Conservation (phyloP, 495 filamentous ascomycete genomes). For the Hypoxylon fragiforme region DNA sequence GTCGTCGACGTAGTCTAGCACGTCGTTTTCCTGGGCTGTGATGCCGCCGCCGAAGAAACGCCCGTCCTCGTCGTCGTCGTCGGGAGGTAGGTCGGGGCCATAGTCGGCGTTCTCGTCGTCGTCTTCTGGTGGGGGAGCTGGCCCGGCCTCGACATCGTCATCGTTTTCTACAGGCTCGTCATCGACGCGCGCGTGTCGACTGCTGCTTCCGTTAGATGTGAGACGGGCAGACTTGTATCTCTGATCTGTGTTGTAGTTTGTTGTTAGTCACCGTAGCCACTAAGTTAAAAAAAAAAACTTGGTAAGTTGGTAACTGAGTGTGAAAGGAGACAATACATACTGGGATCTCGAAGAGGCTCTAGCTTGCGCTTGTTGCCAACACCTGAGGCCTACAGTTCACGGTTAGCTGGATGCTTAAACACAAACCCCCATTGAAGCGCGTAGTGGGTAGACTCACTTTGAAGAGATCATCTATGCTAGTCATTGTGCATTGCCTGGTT, state of each 20-base stretch:
- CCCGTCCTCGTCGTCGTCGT: conserved; percentile 76
- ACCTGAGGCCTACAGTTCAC: conserved; percentile 52
- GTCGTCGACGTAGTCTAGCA: conserved; percentile 86
- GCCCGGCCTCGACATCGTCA: conserved; percentile 61
- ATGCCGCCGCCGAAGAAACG: conserved; percentile 95
- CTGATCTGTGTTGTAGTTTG: too few species aligned
- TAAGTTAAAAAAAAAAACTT: too few species aligned
- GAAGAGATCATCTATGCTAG: conserved; percentile 81
- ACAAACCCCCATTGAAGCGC: background rate
- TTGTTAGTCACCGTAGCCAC: too few species aligned
- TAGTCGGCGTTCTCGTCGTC: conserved; percentile 56
- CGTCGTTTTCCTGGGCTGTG: conserved; percentile 74
- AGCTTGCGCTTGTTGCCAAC: conserved; percentile 72
- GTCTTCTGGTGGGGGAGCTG: conserved; percentile 39
- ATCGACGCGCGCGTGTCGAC: conserved; percentile 43
- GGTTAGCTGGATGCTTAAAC: conserved; percentile 25
- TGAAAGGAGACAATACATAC: too few species aligned
- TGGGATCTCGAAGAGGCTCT: conserved; percentile 69
- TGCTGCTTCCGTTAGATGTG: conserved; percentile 50
- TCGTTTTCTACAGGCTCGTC: conserved; percentile 56
- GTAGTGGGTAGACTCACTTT: conserved; percentile 57
- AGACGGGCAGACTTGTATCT: conserved; percentile 88
- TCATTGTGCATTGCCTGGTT: conserved; percentile 54
- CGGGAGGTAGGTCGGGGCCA: conserved; percentile 70
- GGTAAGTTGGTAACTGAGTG: too few species aligned